Base-by-base conservation (phyloP, 768 basidiomycete genomes). In the Naematelia encephala region DNA sequence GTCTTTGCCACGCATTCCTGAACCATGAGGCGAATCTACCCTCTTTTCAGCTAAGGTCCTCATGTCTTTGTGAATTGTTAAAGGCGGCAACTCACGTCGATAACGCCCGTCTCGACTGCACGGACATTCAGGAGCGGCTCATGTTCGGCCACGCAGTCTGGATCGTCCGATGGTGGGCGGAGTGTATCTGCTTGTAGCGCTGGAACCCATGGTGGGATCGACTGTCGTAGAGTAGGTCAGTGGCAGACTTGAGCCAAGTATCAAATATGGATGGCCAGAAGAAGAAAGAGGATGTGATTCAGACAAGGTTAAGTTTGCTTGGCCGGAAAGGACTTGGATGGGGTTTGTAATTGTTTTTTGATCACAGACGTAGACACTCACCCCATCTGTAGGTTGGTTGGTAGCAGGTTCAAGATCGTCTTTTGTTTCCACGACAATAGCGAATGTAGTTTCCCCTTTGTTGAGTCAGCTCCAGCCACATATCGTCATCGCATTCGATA, bases 361-460 rank as follows among this genome's bases (percentile, higher is more conserved):
- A n/a, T n/a, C n/a, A n/a, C n/a, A n/a, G n/a, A n/a, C n/a, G n/a
- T n/a, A n/a, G n/a, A 8, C 4, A 60, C 69, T 56, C 57, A 71
- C 70, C 25, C 62, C 68, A 26, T 67, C 69, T 16, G 60, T 61
- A 4, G 54, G 45, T 27, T 44, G 44, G 56, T 66, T 76, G 12
- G 53, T 51, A 2, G 30, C 54, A 27, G 65, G 74, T 52, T 69
- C 68, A 1, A 64, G 54, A 45, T 85, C 83, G 54, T 89, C 87
- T 66, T 83, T 83, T 53, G 91, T 81, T 69, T 93, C 91, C 21
- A 93, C 77, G n/a, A 91, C 74, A 56, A 94, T 84, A 0, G 86
- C 86, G 67, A 93, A 94, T 0, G 89, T 87, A 19, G 84, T 80
- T 59, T 90, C 86, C 56, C 85, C 87, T 77, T 50, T 0, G 47